A percentile compares a stretch with the other conserved stretches of the same genome.
These are phyloP conservation scores for Yamagishiella unicocca DNA, from an alignment of 139 green algal species.

Conservation along the genomic window DNA sequence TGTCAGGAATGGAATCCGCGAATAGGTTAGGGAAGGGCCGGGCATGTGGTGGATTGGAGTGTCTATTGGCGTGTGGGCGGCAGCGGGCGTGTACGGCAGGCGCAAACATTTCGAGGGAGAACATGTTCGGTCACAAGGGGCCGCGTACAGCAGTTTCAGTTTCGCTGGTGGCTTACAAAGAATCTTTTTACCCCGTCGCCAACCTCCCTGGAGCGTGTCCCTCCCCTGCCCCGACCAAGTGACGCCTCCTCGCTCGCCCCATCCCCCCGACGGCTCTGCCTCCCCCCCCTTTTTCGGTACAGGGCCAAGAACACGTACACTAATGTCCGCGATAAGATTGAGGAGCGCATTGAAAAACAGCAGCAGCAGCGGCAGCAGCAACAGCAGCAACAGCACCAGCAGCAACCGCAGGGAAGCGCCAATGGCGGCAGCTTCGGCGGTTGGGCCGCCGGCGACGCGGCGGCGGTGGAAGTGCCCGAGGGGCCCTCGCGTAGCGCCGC, in stretches of 20 bases:
- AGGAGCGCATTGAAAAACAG: conserved; percentile 5
- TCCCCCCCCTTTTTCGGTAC: not conserved
- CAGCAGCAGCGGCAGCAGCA: not conserved
- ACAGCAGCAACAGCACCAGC: not conserved
- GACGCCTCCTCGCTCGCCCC: not conserved
- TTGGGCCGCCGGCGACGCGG: not conserved
- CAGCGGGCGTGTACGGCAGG: not conserved
- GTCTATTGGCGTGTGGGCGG: not conserved
- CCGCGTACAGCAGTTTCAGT: too few relatives aligned
- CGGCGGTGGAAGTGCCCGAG: too few relatives aligned
- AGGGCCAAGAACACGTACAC: conserved; percentile 26
- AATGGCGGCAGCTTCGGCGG: not conserved
- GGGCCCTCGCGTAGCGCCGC: too few relatives aligned
- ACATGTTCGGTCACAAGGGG: too few relatives aligned
- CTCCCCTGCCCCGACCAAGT: too few relatives aligned
- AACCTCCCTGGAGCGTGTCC: too few relatives aligned
- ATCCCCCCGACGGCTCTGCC: not conserved
- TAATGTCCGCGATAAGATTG: conserved; percentile 14
- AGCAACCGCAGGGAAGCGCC: not conserved
- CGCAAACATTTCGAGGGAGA: too few relatives aligned
- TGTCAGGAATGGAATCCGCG: not conserved
- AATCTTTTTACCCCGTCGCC: too few relatives aligned
- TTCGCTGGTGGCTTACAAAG: too few relatives aligned
- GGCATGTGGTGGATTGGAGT: not conserved
- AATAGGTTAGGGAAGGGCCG: not conserved